Evolutionary conservation across 352 stramenopile species (phyloP), one percentile per base, ranked within the genome.

Genomic region (Phytopythium aichiense): DNA sequence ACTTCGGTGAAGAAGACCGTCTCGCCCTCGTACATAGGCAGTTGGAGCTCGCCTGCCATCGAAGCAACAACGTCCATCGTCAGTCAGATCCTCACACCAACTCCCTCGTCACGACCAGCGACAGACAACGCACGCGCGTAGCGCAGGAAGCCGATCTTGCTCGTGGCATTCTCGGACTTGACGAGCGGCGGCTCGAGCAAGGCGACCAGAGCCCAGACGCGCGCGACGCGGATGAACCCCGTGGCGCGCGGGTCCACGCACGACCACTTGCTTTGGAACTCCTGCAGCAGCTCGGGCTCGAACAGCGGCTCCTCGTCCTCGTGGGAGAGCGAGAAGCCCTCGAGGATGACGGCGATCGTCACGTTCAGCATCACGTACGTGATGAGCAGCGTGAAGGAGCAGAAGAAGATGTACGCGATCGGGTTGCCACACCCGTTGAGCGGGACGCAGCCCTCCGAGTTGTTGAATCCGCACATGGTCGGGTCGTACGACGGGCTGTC

Each of bases 361-460:
- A 98, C 73, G 61, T 98, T 98, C 25, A 98, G 78, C 70, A 98
- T 91, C 15, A 98, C 81, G 61, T 95, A 98, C 15, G 84, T 97
- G 37, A 98, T 79, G n/a, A 98, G 76, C 57, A 98, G 61, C 16
- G 89, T 97, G 63, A 98, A 98, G 6, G 75, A 62, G 63, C 80
- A 89, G 61, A 91, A 91, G 67, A 94, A 96, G 0, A 67, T 57
- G 60, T 76, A 93, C 9, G 87, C 73, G 35, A 84, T 58, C 20
- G 71, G 62, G 54, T 73, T 91, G 15, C 85, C 84, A 60, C 92
- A 97, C 6, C 89, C 91, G 63, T 91, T 87, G 12, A 96, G 55
- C 2, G 84, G 79, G 7, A 69, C 66, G 52, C 86, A 95, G 33
- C 66, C 79, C 20, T 91, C 79, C 7, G 73, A 74, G 66, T 89